A percentile compares a stretch with the other conserved stretches of the same genome.
These are phyloP conservation scores for Carex sylvatica DNA, from an alignment of 202 grass and related monocot species.

Conservation along the genomic window DNA sequence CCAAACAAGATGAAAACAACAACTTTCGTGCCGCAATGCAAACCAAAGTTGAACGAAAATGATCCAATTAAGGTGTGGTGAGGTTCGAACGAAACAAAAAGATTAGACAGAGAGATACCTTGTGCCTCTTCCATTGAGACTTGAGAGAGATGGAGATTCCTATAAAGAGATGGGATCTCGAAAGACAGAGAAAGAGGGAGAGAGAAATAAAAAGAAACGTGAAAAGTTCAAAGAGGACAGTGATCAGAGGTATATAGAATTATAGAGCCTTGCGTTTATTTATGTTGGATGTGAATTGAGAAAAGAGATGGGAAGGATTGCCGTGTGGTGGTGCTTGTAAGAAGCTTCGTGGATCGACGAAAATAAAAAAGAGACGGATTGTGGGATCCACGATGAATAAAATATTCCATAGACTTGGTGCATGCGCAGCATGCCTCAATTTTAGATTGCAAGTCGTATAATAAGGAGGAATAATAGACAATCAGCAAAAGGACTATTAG, in stretches of 20 bases:
- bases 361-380: neutral
- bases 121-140: constrained; percentile 48
- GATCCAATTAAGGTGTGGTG: neutral
- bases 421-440: neutral
- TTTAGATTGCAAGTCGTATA: neutral
- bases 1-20: neutral
- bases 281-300: neutral
- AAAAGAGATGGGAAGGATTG: neutral
- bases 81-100: neutral
- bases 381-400: neutral
- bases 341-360: constrained; percentile 14
- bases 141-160: constrained; percentile 7
- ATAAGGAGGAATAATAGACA: neutral
- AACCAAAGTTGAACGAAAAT: neutral
- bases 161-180: constrained; percentile 10
- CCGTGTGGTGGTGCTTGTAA: neutral
- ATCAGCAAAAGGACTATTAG: neutral
- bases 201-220: constrained; percentile 24
- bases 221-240: constrained; percentile 1
- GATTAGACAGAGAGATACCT: constrained; percentile 28
- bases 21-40: neutral
- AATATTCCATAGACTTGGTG: neutral
- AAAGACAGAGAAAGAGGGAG: neutral
- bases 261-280: constrained; percentile 3
- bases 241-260: constrained; percentile 2